These are phyloP conservation scores for Rhizophora mangle DNA, from an alignment of 345 rosid genomes.

Conservation along the genomic window DNA sequence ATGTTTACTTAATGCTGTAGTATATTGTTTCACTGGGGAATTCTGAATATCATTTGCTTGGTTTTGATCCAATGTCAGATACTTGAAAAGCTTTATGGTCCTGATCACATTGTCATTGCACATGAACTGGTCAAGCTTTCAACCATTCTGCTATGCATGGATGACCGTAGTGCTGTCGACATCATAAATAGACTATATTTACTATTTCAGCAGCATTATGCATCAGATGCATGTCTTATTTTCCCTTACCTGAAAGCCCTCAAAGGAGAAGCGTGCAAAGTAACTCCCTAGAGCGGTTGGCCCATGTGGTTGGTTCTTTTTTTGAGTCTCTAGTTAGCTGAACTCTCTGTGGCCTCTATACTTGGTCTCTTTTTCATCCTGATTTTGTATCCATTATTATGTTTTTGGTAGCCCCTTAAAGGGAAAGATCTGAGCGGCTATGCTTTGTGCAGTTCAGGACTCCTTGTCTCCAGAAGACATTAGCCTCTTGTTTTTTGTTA, in stretches of 20 bases:
- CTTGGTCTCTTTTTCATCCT: too few relatives aligned
- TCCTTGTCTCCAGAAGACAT: too few relatives aligned
- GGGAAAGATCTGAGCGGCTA: too few relatives aligned
- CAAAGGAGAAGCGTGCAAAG: slow-evolving; percentile 23
- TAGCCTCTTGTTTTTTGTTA: too few relatives aligned
- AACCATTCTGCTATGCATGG: slow-evolving; percentile 54
- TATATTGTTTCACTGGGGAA: not conserved
- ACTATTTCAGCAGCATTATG: slow-evolving; percentile 54
- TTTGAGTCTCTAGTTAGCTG: too few relatives aligned
- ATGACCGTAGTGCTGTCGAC: slow-evolving; percentile 39
- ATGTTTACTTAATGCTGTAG: not conserved
- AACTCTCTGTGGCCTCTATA: too few relatives aligned
- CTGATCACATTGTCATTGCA: slow-evolving; percentile 64
- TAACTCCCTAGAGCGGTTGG: not conserved
- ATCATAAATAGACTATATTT: slow-evolving; percentile 33
- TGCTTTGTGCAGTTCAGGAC: too few relatives aligned
- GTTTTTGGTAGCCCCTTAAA: too few relatives aligned
- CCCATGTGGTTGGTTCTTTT: too few relatives aligned
- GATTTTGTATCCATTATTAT: too few relatives aligned
- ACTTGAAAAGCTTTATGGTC: slow-evolving; percentile 59
- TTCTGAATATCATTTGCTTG: slow-evolving; percentile 5
- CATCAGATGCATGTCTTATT: slow-evolving; percentile 42
- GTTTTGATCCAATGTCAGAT: slow-evolving; percentile 41
- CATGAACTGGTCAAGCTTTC: slow-evolving; percentile 76
- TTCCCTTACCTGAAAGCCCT: slow-evolving; percentile 51